phyloP scores from a whole-genome alignment of 345 rosid genomes.

The Conringia planisiliqua region DNA sequence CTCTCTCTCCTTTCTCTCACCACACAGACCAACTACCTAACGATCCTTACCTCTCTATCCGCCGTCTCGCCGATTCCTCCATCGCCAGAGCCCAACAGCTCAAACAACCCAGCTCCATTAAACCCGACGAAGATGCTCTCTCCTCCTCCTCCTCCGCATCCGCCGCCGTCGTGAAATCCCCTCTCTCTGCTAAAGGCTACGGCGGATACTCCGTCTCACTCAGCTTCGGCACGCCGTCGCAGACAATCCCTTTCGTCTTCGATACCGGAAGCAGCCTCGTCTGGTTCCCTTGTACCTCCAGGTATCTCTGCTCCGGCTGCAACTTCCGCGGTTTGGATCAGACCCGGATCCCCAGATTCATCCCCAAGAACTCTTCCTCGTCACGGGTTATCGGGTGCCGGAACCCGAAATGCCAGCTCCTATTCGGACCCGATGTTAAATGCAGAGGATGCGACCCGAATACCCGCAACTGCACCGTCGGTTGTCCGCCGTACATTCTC shows the following conservation, averaged over 20 bases:
- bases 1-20: slow-evolving; percentile 44
- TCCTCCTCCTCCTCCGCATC: slow-evolving; percentile 22
- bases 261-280: slow-evolving; percentile 89
- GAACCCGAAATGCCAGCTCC: slow-evolving; percentile 57
- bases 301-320: slow-evolving; percentile 57
- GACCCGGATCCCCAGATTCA: slow-evolving; percentile 37
- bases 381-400: slow-evolving; percentile 53
- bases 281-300: slow-evolving; percentile 90
- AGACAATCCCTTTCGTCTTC: slow-evolving; percentile 49
- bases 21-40: slow-evolving; percentile 33
- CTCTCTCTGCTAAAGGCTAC: slow-evolving; percentile 63
- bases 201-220: slow-evolving; percentile 79
- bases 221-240: slow-evolving; percentile 87
- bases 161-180: slow-evolving; percentile 33
- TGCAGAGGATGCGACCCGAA: slow-evolving; percentile 46
- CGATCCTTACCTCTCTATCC: slow-evolving; percentile 44
- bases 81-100: slow-evolving; percentile 63
- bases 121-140: slow-evolving; percentile 25
- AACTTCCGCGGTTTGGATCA: slow-evolving; percentile 45
- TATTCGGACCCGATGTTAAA: slow-evolving; percentile 46
- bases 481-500: slow-evolving; percentile 70
- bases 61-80: slow-evolving; percentile 50
- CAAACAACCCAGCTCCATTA: slow-evolving; percentile 31
- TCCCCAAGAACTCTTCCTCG: slow-evolving; percentile 62
- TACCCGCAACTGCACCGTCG: slow-evolving; percentile 49